Evolutionary conservation across 768 basidiomycete species (phyloP), one percentile per base, ranked within the genome.

Genomic region (Kwoniella heveanensis): DNA sequence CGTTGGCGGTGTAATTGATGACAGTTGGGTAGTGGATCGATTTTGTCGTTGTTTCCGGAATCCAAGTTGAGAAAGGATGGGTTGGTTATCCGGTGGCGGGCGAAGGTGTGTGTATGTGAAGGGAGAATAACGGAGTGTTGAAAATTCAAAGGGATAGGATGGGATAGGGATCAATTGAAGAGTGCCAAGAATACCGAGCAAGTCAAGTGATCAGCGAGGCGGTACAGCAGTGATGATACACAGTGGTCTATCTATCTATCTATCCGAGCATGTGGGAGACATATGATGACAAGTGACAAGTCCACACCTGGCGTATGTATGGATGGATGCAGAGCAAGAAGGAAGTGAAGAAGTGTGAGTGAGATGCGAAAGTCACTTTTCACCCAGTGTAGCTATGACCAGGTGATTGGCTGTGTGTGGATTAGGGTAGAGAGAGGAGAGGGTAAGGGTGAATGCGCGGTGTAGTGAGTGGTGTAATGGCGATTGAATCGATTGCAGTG

Each of bases 71-170:
- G 48, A 26, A 49, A 49, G 48, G 48, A 49, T 17, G 49, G 12
- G 49, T 2, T 49, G 47, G 47, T n/a, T n/a, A n/a, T n/a, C n/a
- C 24, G 47, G 47, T 49, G 47, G 47, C 24, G 47, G 47, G 19
- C n/a, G 19, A 9, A 49, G 19, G 21, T 22, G 49, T 24, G 19
- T 50, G 49, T 24, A 12, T 50, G 49, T 29, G 19, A 17, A 19
- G 39, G 3, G 39, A 19, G 39, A 17, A 44, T 44, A 44, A 44
- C 8, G 39, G 39, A 44, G 39, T 44, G 39, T 44, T 19, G 39
- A 44, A 44, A 44, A 44, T 9, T 44, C 39, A 44, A 44, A 44
- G 39, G 39, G n/a, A n/a, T n/a, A n/a, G n/a, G n/a, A n/a, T n/a
- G n/a, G n/a, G n/a, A n/a, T n/a, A n/a, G n/a, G n/a, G 39, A 44